These are phyloP conservation scores for Leccinum longicurvipes DNA, from an alignment of 768 basidiomycete species.

Conservation along the genomic window DNA sequence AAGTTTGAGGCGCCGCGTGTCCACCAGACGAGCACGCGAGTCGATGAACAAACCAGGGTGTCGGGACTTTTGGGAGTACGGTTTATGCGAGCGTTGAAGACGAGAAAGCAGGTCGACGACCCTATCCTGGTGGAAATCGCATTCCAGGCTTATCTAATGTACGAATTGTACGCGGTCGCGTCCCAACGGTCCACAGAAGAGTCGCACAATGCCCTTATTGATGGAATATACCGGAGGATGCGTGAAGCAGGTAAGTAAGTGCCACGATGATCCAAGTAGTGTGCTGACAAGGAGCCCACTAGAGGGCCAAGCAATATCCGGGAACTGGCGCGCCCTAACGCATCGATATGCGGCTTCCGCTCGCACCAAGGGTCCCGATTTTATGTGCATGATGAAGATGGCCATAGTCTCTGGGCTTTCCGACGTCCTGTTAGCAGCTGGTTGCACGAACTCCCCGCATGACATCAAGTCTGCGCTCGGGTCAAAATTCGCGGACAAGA, in stretches of 20 bases:
- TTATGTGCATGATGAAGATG: background rate
- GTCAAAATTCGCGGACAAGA: slow-evolving; percentile 38
- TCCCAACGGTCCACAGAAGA: slow-evolving; percentile 19
- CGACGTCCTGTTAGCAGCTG: slow-evolving; percentile 26
- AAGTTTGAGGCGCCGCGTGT: slow-evolving; percentile 12
- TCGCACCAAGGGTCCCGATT: slow-evolving; percentile 12
- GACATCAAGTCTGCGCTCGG: slow-evolving; percentile 39
- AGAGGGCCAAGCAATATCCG: slow-evolving; percentile 43
- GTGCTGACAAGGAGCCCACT: background rate
- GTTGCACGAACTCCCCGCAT: slow-evolving; percentile 13
- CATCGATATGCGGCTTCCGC: slow-evolving; percentile 11
- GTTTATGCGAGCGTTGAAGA: slow-evolving; percentile 17
- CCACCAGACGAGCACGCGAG: slow-evolving; percentile 3
- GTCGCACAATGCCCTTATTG: slow-evolving; percentile 11
- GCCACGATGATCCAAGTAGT: background rate
- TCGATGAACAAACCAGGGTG: slow-evolving; percentile 8
- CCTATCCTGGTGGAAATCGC: slow-evolving; percentile 33
- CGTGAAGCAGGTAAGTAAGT: slow-evolving; percentile 31
- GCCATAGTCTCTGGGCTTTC: slow-evolving; percentile 18
- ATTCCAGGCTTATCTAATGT: slow-evolving; percentile 25
- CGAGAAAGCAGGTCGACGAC: slow-evolving; percentile 21
- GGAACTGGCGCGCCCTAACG: slow-evolving; percentile 43
- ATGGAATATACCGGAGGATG: slow-evolving; percentile 31
- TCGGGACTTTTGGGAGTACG: slow-evolving; percentile 10
- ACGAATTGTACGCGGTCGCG: slow-evolving; percentile 15